Evolutionary conservation across 1,284 basidiomycete genomes (phyloP).

Genomic region (Blastosporella zonata): DNA sequence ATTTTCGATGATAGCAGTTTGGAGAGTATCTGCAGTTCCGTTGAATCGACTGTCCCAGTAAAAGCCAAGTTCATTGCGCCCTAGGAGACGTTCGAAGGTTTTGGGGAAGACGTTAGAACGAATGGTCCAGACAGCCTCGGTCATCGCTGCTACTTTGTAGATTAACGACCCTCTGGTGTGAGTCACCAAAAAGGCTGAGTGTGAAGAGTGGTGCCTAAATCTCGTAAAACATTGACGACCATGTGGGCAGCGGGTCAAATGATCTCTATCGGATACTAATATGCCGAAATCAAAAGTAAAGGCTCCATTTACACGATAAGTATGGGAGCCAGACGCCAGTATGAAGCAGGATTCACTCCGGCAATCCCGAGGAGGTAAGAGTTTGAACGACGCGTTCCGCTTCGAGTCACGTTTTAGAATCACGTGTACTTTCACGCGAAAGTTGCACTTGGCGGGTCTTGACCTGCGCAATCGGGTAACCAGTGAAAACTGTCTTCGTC

Average conservation of each 20-base stretch:
- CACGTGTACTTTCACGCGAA: too few species aligned
- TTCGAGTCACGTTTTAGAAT: too few species aligned
- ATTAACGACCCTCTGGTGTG: background rate
- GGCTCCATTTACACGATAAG: too few species aligned
- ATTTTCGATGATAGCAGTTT: constrained; percentile 33
- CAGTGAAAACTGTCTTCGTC: background rate
- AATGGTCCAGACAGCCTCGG: constrained; percentile 3
- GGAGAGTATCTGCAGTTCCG: constrained; percentile 44
- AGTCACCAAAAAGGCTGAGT: too few species aligned
- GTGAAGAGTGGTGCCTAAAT: background rate
- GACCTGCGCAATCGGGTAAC: too few species aligned
- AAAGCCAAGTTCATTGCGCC: constrained; percentile 40
- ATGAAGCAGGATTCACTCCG: too few species aligned
- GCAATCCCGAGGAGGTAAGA: too few species aligned
- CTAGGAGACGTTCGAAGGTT: constrained; percentile 38
- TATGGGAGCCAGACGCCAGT: too few species aligned
- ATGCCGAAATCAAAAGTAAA: background rate
- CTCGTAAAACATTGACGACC: background rate
- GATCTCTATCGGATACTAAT: background rate
- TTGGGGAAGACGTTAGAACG: constrained; percentile 4
- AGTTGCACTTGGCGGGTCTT: too few species aligned
- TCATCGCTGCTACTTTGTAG: background rate
- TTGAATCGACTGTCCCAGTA: constrained; percentile 43
- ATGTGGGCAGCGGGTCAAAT: background rate
- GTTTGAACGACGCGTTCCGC: too few species aligned